These are phyloP conservation scores for Shiraia sp. DNA, from an alignment of 2,329 filamentous ascomycete species.

Conservation along the genomic window DNA sequence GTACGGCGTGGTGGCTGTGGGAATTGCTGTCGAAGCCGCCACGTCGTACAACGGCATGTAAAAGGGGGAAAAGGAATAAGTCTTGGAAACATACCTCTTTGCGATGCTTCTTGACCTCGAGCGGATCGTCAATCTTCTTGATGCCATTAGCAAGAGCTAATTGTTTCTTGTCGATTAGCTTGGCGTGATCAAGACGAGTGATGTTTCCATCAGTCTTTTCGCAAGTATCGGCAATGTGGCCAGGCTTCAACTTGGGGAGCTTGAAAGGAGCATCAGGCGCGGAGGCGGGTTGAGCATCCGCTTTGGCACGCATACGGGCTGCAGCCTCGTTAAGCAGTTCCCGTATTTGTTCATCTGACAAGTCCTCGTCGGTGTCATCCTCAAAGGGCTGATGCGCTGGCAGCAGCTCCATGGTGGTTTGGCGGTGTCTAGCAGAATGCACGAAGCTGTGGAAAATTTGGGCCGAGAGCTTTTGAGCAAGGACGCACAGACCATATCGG, in stretches of 20 bases:
- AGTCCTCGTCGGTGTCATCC: slow-evolving; percentile 48
- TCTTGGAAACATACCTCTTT: slow-evolving; percentile 55
- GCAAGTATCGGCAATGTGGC: slow-evolving; percentile 57
- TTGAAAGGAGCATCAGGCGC: slow-evolving; percentile 43
- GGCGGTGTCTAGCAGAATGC: slow-evolving; percentile 29
- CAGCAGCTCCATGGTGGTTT: slow-evolving; percentile 36
- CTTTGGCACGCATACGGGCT: slow-evolving; percentile 55
- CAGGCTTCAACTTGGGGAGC: slow-evolving; percentile 56
- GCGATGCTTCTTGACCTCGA: slow-evolving; percentile 51
- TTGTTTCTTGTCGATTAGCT: slow-evolving; percentile 54
- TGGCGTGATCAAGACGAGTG: slow-evolving; percentile 57
- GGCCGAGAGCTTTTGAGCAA: slow-evolving; percentile 28
- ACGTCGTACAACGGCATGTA: not conserved
- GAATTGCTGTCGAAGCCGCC: too few relatives aligned
- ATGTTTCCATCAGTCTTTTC: slow-evolving; percentile 57
- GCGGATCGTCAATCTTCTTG: slow-evolving; percentile 58
- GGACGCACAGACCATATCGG: slow-evolving; percentile 26
- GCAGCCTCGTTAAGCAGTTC: slow-evolving; percentile 67
- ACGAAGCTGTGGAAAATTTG: slow-evolving; percentile 26
- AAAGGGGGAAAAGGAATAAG: not conserved
- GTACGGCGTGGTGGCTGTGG: not conserved
- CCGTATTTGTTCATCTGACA: slow-evolving; percentile 67
- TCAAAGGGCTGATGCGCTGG: slow-evolving; percentile 40
- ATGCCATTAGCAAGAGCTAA: slow-evolving; percentile 53
- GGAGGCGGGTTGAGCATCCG: slow-evolving; percentile 29